phyloP scores from a whole-genome alignment of 1,284 basidiomycete genomes.

The Trametes versicolor region DNA sequence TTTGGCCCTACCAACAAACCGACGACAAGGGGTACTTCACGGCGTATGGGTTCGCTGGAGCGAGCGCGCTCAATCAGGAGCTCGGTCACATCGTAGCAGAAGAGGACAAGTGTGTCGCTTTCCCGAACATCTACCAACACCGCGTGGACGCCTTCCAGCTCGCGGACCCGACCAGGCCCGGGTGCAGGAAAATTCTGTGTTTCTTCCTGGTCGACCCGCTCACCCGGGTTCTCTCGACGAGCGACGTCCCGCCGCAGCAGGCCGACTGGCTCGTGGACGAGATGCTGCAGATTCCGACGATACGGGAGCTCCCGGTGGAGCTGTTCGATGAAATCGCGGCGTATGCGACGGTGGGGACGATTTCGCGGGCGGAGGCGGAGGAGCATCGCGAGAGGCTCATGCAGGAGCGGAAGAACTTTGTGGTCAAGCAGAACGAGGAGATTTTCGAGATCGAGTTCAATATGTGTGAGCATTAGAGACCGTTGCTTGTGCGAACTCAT shows the following conservation, averaged over 20 bases:
- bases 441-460: constrained; percentile 22
- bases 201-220: constrained; percentile 44
- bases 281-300: not conserved
- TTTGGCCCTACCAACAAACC: constrained; percentile 13
- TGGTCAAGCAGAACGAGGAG: constrained; percentile 14
- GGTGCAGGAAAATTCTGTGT: constrained; percentile 42
- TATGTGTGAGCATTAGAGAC: no score
- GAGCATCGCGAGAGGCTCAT: constrained; percentile 18
- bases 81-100: constrained; percentile 20
- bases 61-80: constrained; percentile 15
- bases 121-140: constrained; percentile 26
- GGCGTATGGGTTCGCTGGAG: constrained; percentile 2
- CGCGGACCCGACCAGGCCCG: constrained; percentile 37
- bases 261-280: constrained; percentile 12
- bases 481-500: no score
- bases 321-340: not conserved
- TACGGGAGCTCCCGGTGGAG: constrained; percentile 19
- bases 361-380: no score
- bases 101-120: constrained; percentile 21
- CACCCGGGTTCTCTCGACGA: constrained; percentile 11
- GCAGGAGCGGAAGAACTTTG: no score
- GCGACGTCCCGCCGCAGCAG: constrained; percentile 22
- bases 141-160: constrained; percentile 41
- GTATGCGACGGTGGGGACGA: no score
- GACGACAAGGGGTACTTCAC: constrained; percentile 14